Evolutionary conservation across 2,329 filamentous ascomycete species (phyloP).

Genomic region (Nannizzia gypsea): DNA sequence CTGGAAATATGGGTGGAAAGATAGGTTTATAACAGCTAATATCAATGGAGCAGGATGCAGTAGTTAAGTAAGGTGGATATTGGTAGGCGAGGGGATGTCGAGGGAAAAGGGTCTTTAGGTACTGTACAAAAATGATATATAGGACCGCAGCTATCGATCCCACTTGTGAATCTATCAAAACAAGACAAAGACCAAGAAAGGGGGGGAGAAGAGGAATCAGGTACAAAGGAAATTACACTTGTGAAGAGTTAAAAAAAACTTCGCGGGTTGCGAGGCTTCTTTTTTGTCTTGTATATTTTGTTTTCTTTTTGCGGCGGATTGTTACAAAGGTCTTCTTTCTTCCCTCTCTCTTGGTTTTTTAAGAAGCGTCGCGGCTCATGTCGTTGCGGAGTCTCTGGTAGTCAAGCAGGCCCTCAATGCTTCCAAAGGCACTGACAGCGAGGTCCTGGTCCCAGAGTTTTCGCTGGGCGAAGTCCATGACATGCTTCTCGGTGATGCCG

Average conservation of each 20-base stretch:
- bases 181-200: slow-evolving; percentile 2
- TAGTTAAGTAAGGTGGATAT: background rate
- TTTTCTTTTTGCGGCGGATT: background rate
- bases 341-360: slow-evolving; percentile 14
- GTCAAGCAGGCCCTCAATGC: slow-evolving; percentile 67
- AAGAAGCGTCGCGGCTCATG: slow-evolving; percentile 63
- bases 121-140: slow-evolving; percentile 12
- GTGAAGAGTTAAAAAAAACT: background rate
- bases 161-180: slow-evolving; percentile 10
- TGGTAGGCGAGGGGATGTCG: slow-evolving; percentile 4
- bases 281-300: background rate
- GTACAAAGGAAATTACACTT: slow-evolving; percentile 1
- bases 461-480: slow-evolving; percentile 89
- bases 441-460: slow-evolving; percentile 98
- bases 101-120: slow-evolving; percentile 9
- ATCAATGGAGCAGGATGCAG: background rate
- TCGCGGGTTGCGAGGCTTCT: background rate
- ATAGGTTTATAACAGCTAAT: background rate
- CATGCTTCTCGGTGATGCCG: slow-evolving; percentile 83
- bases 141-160: slow-evolving; percentile 8
- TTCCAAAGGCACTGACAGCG: slow-evolving; percentile 83
- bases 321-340: background rate
- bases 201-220: background rate
- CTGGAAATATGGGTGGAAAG: too few relatives aligned
- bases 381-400: slow-evolving; percentile 53